Conservation (phyloP, 2,329 filamentous ascomycete species). For the Phyllosticta paracitricarpa region DNA sequence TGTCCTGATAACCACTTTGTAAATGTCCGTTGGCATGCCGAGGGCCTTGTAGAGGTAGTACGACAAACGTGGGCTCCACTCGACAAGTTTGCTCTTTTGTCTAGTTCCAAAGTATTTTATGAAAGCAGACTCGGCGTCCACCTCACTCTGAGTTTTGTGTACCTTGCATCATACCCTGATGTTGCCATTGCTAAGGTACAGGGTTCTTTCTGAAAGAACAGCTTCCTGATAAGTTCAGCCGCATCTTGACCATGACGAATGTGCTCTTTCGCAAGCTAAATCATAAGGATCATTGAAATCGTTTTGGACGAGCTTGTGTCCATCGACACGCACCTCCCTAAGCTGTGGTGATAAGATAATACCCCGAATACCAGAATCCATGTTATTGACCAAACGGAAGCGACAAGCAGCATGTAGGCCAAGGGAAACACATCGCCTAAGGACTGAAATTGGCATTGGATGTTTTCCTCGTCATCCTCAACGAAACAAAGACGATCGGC, state of each 20-base stretch:
- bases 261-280: no score
- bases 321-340: no score
- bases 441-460: background rate
- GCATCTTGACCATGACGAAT: background rate
- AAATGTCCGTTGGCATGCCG: background rate
- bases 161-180: background rate
- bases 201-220: background rate
- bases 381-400: background rate
- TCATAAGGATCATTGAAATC: no score
- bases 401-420: background rate
- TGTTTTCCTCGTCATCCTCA: background rate
- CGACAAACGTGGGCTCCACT: background rate
- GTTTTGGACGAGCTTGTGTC: no score
- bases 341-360: background rate
- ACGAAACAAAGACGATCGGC: background rate
- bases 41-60: background rate
- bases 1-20: slow-evolving; percentile 1
- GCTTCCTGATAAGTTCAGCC: slow-evolving; percentile 7
- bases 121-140: background rate
- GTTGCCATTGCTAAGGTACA: background rate
- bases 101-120: background rate
- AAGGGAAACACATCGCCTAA: background rate
- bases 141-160: no score
- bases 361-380: background rate
- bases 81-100: background rate